Base-by-base conservation (phyloP, 2,329 filamentous ascomycete genomes). In the Dactylellina drechsleri region DNA sequence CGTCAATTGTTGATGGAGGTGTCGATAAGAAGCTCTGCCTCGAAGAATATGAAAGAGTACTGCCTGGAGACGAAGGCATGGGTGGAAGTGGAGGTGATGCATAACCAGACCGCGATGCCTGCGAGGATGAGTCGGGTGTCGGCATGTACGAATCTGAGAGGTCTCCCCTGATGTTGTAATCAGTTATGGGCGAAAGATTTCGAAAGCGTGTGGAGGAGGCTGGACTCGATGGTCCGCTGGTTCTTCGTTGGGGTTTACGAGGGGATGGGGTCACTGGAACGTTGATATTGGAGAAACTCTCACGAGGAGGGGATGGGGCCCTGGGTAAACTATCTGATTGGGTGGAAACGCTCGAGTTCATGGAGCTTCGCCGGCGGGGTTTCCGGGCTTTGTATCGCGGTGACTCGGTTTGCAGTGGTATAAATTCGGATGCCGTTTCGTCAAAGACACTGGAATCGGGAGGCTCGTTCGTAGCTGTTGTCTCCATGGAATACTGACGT, bases 401-500 rank as follows among this genome's bases (percentile, higher is more conserved):
- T 40, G 54, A 68, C 31, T 75, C 71, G 36, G 71, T 15, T n/a
- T 43, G 28, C 4, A 58, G 8, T 31, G 64, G 58, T 2, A 53
- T 53, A 56, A 75, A 57, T 7, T 68, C 64, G 43, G 64, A 64
- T 68, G 58, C 59, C 2, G 58, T 64, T 45, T 75, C 71, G 50
- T 75, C 61, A 50, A 68, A 75, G 13, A 67, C 64, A 36, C 58
- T 68, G 47, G 71, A 54, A 49, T 75, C 71, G 5, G 71, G 71
- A 20, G 56, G 45, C 16, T 31, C 71, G 49, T 75, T 58, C 65
- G 58, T 68, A 64, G 41, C 64, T 65, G 64, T 75, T 65, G 71
- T 75, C 54, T 68, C 71, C 71, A 75, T 75, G 71, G 68, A 75
- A 60, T 68, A 75, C 41, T 75, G 64, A 20, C 56, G 58, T 47